Percentiles rank a stretch among this genome's conserved stretches.
Conservation (phyloP, 2,329 filamentous ascomycete species). For the Colletotrichum trifolii region DNA sequence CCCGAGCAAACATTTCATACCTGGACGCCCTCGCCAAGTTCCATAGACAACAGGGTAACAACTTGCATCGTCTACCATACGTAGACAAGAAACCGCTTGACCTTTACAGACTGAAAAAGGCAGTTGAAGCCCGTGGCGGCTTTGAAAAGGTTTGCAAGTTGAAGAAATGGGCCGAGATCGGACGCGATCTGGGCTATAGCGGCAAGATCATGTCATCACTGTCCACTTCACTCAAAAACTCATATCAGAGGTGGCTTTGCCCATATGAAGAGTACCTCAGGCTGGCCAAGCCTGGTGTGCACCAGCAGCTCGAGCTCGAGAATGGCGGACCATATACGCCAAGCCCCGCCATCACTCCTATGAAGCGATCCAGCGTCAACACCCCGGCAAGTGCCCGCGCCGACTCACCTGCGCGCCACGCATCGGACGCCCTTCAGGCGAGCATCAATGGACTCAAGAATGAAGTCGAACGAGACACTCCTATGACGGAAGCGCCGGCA, state of each 20-base stretch:
- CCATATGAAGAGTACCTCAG: slow-evolving; percentile 96
- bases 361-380: slow-evolving; percentile 72
- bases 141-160: slow-evolving; percentile 97
- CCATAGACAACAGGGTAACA: slow-evolving; percentile 95
- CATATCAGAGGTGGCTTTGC: slow-evolving; percentile 95
- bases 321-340: slow-evolving; percentile 93
- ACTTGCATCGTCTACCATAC: slow-evolving; percentile 92
- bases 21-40: slow-evolving; percentile 95
- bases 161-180: slow-evolving; percentile 99
- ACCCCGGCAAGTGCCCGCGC: slow-evolving; percentile 68
- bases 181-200: slow-evolving; percentile 94
- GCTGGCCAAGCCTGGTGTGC: slow-evolving; percentile 92
- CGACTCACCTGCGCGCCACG: slow-evolving; percentile 74
- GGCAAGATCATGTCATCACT: slow-evolving; percentile 99
- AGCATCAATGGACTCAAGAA: slow-evolving; percentile 58
- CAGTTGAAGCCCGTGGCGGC: slow-evolving; percentile 91
- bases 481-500: slow-evolving; percentile 58
- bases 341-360: slow-evolving; percentile 73
- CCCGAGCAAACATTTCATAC: slow-evolving; percentile 94
- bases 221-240: slow-evolving; percentile 97
- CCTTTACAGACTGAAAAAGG: slow-evolving; percentile 95
- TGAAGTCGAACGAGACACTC: slow-evolving; percentile 59
- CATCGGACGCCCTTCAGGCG: slow-evolving; percentile 64
- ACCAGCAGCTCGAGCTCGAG: slow-evolving; percentile 92
- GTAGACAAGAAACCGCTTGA: slow-evolving; percentile 98